Conservation (phyloP, 495 filamentous ascomycete species). For the Xylaria cubensis region DNA sequence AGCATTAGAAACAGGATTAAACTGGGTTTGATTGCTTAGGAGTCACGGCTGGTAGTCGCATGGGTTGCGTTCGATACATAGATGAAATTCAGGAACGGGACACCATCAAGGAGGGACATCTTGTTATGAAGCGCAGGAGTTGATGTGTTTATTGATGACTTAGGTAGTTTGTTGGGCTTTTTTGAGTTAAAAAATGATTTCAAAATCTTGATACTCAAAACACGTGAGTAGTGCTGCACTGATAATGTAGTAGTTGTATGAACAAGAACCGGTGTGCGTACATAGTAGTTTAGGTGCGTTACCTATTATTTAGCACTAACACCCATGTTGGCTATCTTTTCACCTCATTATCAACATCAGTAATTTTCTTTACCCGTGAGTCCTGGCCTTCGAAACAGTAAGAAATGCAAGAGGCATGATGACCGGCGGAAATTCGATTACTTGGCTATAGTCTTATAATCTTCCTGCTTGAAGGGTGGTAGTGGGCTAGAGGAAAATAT, state of each 20-base stretch:
- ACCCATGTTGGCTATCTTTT: too few relatives aligned
- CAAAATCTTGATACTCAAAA: too few relatives aligned
- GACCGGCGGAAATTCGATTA: background rate
- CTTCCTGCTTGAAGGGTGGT: too few relatives aligned
- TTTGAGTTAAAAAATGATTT: too few relatives aligned
- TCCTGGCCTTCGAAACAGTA: background rate
- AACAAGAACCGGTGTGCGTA: background rate
- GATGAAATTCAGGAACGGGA: too few relatives aligned
- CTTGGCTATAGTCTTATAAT: too few relatives aligned
- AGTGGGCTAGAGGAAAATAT: background rate
- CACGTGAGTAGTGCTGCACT: too few relatives aligned
- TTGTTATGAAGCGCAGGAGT: background rate
- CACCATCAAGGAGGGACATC: background rate
- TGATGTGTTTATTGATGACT: conserved; percentile 4
- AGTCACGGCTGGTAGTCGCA: background rate
- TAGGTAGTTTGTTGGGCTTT: background rate
- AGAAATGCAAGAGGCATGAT: background rate
- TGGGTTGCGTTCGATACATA: background rate
- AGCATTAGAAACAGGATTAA: background rate
- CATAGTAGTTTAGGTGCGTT: too few relatives aligned
- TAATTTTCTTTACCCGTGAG: background rate
- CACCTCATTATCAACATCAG: too few relatives aligned
- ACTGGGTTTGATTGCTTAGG: background rate
- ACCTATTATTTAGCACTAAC: too few relatives aligned
- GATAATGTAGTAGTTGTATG: background rate